Base-by-base conservation (phyloP, 129 eudicot genomes). In the Flaveria bidentis region DNA sequence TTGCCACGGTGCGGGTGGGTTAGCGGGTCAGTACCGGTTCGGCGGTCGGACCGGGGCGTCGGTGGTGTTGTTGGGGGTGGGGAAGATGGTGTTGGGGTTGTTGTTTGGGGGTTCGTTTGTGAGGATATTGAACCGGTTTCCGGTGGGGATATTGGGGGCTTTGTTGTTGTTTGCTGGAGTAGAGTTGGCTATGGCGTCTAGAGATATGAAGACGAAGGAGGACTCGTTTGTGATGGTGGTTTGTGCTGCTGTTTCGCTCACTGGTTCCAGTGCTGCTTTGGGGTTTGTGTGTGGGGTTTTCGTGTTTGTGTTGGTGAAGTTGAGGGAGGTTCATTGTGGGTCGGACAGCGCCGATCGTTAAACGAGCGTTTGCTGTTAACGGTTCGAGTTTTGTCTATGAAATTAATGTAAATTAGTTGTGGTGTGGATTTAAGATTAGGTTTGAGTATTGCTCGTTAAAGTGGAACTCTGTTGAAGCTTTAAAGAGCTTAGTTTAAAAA, bases 1-100 rank as follows among this genome's bases (percentile, higher is more conserved):
- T 5, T 90, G 96, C 81, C 96, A 90, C 36, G 96, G 96, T 20
- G 96, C 96, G 2, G 96, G 96, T 9, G 96, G 96, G 79, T 75
- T 90, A 33, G 96, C 96, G 2, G 96, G 96, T 28, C 96, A 90
- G 87, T 90, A 87, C 66, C 66, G 93, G 75, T 90, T 90, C 28
- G 96, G 93, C 4, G 93, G 91, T n/a, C 82, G 93, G 58, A 87
- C 91, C 12, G 93, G 96, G 1, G 84, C 82, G 3, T 90, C 91
- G 9, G 96, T 90, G 36, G 85, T 82, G 67, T 44, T 87, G 46
- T 71, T 90, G 57, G 96, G 96, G 0, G 62, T 69, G 2, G 96
- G 89, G 82, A 90, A 90, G 36, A 17, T 90, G 74, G 84, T 76
- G 28, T 65, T 90, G 1, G 96, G 88, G 4, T 18, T 90, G 67